phyloP scores from a whole-genome alignment of 345 rosid genomes.

The Dipteronia dyeriana region DNA sequence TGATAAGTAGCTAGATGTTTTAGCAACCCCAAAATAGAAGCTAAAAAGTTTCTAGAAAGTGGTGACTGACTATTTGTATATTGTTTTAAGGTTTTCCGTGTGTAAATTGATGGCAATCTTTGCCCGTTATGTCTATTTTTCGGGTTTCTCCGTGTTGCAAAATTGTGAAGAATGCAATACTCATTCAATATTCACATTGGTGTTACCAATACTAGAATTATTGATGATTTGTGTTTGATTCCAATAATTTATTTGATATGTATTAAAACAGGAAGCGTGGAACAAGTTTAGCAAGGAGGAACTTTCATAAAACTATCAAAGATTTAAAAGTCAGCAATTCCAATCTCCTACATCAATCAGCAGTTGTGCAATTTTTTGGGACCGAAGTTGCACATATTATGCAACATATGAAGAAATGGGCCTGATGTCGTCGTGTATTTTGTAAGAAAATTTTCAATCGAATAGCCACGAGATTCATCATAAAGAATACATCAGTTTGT shows the following conservation, averaged over 20 bases:
- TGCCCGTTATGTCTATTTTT: neutral
- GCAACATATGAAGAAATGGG: neutral
- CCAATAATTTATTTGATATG: conserved; percentile 6
- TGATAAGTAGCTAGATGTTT: neutral
- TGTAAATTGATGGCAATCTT: neutral
- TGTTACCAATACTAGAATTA: neutral
- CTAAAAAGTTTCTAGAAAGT: neutral
- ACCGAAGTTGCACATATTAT: neutral
- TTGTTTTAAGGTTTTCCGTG: neutral
- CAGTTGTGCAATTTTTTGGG: neutral
- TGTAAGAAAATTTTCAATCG: neutral
- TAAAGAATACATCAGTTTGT: neutral
- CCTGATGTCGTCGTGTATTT: neutral
- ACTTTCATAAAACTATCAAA: conserved; percentile 29
- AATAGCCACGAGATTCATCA: neutral
- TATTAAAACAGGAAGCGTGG: conserved; percentile 57
- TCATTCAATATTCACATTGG: neutral
- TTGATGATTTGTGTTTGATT: neutral
- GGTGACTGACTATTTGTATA: neutral
- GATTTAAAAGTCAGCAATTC: neutral
- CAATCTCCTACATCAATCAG: neutral
- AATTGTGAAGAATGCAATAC: neutral
- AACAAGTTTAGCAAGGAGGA: conserved; percentile 60
- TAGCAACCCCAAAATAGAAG: neutral
- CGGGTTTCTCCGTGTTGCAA: neutral